These are phyloP conservation scores for Chamaecrista fasciculata DNA, from an alignment of 306 rosid species.

Conservation along the genomic window DNA sequence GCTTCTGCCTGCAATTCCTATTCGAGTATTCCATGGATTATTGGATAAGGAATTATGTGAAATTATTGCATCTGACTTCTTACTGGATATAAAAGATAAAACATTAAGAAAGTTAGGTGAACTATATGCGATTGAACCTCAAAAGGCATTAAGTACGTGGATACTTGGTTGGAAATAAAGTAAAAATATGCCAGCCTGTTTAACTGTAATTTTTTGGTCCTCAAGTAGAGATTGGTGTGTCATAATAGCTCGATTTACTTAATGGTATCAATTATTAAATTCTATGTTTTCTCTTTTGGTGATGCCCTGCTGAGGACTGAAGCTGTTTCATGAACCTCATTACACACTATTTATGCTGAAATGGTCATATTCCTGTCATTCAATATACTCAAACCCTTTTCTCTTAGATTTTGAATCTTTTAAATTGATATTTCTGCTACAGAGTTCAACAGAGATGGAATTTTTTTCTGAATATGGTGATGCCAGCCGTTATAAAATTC, in stretches of 20 bases:
- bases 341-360: constrained; percentile 9
- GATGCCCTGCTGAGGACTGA: constrained; percentile 5
- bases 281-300: constrained; percentile 13
- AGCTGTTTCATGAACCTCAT: not conserved
- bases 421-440: constrained; percentile 30
- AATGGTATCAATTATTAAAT: constrained; percentile 9
- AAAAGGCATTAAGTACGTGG: constrained; percentile 14
- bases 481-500: constrained; percentile 84
- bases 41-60: not conserved
- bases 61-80: not conserved
- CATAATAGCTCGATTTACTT: constrained; percentile 16
- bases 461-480: constrained; percentile 93
- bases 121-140: constrained; percentile 25
- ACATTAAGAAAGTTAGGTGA: constrained; percentile 6
- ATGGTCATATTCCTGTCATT: constrained; percentile 7
- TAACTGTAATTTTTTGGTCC: not conserved
- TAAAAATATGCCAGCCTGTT: not conserved
- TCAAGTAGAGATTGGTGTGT: no score
- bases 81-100: not conserved
- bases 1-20: not conserved
- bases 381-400: not conserved
- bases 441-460: constrained; percentile 78
- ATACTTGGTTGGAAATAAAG: not conserved
- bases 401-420: constrained; percentile 5
- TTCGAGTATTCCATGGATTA: not conserved